A percentile compares a stretch with the other conserved stretches of the same genome.
Evolutionary conservation across 768 basidiomycete species (phyloP).

Genomic region (Amanita subjunquillea): DNA sequence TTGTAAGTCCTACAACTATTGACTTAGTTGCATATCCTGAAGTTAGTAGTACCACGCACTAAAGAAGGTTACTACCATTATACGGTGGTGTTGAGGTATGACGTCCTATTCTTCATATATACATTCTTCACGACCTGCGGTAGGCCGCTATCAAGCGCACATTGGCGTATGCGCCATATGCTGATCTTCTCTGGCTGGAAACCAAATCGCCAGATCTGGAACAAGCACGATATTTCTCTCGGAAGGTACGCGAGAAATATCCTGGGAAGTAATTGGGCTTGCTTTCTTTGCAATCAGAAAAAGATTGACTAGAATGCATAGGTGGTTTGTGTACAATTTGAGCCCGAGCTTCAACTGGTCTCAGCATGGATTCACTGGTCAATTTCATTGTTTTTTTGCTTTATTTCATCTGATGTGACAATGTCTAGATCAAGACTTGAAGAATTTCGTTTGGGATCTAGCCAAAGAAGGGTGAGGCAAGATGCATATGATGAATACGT

Average conservation of each 20-base stretch:
- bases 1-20: constrained; percentile 33
- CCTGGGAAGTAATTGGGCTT: constrained; percentile 52
- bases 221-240: constrained; percentile 70
- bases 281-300: neutral
- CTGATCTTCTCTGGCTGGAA: constrained; percentile 89
- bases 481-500: neutral
- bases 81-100: constrained; percentile 65
- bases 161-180: constrained; percentile 72
- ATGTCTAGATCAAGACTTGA: constrained; percentile 55
- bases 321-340: constrained; percentile 87
- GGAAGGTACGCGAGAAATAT: constrained; percentile 58
- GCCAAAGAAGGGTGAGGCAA: constrained; percentile 68
- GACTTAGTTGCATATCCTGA: neutral
- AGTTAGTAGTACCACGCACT: constrained; percentile 62
- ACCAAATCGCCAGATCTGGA: constrained; percentile 81
- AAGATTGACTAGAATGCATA: constrained; percentile 15
- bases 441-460: constrained; percentile 84
- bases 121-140: neutral
- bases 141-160: constrained; percentile 75
- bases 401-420: neutral
- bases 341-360: constrained; percentile 94
- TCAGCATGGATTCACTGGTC: constrained; percentile 68
- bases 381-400: constrained; percentile 3
- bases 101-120: neutral
- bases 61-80: constrained; percentile 90